A percentile compares a stretch with the other conserved stretches of the same genome.
Conservation (phyloP, 441 rosid genomes). For the Gossypium lobatum region DNA sequence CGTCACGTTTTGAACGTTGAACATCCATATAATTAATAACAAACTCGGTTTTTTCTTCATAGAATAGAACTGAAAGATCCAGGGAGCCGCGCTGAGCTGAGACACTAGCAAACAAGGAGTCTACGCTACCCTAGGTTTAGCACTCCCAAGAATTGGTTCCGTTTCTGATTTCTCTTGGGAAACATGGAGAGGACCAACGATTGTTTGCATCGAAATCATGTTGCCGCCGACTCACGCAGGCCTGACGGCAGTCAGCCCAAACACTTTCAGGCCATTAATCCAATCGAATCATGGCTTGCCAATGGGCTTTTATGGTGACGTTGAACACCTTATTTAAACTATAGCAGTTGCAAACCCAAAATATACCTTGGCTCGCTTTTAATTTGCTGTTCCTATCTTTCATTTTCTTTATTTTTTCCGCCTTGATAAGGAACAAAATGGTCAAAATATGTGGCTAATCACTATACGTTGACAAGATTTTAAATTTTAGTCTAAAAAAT, state of each 20-base stretch:
- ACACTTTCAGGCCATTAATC: not conserved
- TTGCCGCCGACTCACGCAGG: not conserved
- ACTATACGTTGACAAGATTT: too few species aligned
- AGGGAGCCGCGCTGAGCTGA: not conserved
- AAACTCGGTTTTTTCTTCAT: not conserved
- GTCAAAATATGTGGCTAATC: too few species aligned
- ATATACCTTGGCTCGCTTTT: too few species aligned
- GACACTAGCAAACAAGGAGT: not conserved
- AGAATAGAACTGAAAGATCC: not conserved
- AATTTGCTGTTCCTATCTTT: too few species aligned
- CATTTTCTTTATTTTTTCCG: too few species aligned
- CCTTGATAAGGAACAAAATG: too few species aligned
- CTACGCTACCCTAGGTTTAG: not conserved
- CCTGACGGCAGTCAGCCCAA: not conserved
- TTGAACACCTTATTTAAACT: not conserved
- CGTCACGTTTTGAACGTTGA: not conserved
- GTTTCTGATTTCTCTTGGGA: not conserved
- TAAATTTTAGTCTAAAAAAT: too few species aligned
- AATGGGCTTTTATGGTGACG: not conserved
- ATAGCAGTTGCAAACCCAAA: not conserved
- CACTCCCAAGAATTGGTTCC: not conserved
- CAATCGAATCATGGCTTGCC: too few species aligned
- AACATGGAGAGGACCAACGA: not conserved
- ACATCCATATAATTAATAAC: not conserved
- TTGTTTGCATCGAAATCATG: not conserved